Evolutionary conservation across 306 rosid genomes (phyloP).

Genomic region (Spatholobus suberectus): DNA sequence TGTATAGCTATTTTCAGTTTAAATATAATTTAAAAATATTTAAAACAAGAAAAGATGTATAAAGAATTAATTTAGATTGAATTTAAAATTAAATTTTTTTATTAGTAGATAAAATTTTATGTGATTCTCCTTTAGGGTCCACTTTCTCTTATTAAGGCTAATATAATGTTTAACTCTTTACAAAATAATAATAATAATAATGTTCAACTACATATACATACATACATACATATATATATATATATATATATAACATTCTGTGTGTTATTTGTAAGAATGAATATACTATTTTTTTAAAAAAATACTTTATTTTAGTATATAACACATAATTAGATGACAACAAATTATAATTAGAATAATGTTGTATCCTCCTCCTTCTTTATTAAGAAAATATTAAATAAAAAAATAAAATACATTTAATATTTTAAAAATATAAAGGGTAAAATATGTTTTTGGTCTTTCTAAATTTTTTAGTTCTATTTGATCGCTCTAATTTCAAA

Average conservation of each 20-base stretch:
- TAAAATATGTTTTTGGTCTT: too few relatives aligned
- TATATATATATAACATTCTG: not conserved
- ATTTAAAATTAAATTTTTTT: not conserved
- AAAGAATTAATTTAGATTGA: not conserved
- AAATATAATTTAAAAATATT: not conserved
- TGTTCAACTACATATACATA: too few relatives aligned
- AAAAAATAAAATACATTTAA: too few relatives aligned
- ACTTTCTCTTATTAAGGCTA: not conserved
- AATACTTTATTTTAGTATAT: not conserved
- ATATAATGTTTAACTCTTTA: not conserved
- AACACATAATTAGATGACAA: too few relatives aligned
- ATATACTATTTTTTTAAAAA: not conserved
- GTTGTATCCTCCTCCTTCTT: too few relatives aligned
- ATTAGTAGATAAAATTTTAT: not conserved
- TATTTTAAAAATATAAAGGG: too few relatives aligned
- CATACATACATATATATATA: too few relatives aligned
- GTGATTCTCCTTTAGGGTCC: not conserved
- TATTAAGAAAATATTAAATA: too few relatives aligned
- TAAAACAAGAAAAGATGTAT: not conserved
- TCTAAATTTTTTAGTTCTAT: too few relatives aligned
- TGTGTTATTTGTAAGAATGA: not conserved
- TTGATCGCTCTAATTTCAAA: too few relatives aligned
- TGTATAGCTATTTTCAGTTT: not conserved
- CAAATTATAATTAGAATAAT: too few relatives aligned
- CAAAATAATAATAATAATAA: too few relatives aligned